A percentile compares a stretch with the other conserved stretches of the same genome.
phyloP scores from a whole-genome alignment of 2,329 filamentous ascomycete genomes.

The Didymella lethalis region DNA sequence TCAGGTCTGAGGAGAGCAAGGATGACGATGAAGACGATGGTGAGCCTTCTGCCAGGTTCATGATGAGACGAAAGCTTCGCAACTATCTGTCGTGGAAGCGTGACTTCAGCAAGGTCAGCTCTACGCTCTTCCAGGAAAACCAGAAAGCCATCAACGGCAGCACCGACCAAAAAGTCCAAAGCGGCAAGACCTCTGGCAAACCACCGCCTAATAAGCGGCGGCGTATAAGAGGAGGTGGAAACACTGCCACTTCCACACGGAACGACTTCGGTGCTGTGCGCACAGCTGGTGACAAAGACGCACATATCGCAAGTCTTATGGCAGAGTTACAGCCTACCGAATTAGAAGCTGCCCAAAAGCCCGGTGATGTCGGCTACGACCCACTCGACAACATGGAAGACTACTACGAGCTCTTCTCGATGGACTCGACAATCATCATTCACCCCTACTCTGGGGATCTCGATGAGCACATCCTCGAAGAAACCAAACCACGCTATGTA shows the following conservation, averaged over 20 bases:
- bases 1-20: constrained; percentile 61
- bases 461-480: constrained; percentile 95
- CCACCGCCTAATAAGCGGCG: constrained; percentile 86
- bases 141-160: constrained; percentile 76
- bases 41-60: constrained; percentile 76
- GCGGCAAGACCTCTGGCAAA: constrained; percentile 61
- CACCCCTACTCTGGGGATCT: constrained; percentile 96
- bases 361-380: constrained; percentile 74
- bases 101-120: constrained; percentile 85
- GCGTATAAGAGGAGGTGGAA: constrained; percentile 80
- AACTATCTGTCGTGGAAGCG: constrained; percentile 91
- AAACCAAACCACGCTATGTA: constrained; percentile 90
- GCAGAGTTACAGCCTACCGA: constrained; percentile 84
- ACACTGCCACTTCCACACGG: constrained; percentile 66
- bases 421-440: constrained; percentile 85
- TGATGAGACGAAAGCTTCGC: constrained; percentile 88
- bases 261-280: constrained; percentile 75
- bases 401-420: constrained; percentile 89
- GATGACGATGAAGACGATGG: constrained; percentile 61
- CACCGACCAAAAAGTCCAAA: constrained; percentile 62
- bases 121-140: constrained; percentile 78
- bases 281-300: constrained; percentile 81
- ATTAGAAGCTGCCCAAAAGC: constrained; percentile 76
- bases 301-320: constrained; percentile 82
- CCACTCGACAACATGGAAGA: constrained; percentile 90